Evolutionary conservation across 352 stramenopile genomes (phyloP).

Genomic region (Pelagophyceae sp.): DNA sequence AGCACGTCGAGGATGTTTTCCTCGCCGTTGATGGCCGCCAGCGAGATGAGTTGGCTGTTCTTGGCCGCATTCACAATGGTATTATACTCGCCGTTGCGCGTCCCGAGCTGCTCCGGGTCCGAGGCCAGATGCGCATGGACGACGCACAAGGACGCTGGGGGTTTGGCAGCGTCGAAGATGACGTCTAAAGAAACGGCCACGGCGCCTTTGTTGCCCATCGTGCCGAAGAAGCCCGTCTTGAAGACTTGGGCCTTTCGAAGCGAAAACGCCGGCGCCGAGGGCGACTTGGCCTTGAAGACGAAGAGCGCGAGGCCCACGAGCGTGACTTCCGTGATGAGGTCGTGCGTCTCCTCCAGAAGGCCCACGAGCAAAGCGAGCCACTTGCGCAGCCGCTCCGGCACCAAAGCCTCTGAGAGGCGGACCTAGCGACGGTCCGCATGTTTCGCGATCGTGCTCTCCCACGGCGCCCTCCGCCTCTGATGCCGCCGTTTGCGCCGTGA

Average conservation of each 20-base stretch:
- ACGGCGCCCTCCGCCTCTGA: too few relatives aligned
- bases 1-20: too few relatives aligned
- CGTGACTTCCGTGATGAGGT: not conserved
- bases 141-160: not conserved
- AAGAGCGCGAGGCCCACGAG: constrained; percentile 13
- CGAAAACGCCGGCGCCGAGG: not conserved
- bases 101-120: not conserved
- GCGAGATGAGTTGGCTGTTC: not conserved
- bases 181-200: not conserved
- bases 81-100: not conserved
- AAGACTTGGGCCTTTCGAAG: not conserved
- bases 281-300: not conserved
- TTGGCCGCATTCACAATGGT: not conserved
- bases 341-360: not conserved
- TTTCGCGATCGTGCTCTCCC: not conserved
- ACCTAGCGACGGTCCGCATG: too few relatives aligned
- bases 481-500: too few relatives aligned
- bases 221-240: not conserved
- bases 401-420: too few relatives aligned
- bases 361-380: not conserved
- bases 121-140: constrained; percentile 9
- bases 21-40: not conserved
- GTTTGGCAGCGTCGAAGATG: not conserved
- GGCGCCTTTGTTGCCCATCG: constrained; percentile 12
- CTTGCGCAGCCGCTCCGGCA: not conserved